A percentile compares a stretch with the other conserved stretches of the same genome.
phyloP scores from a whole-genome alignment of 139 green algal genomes.

The Coelastrella sp. region DNA sequence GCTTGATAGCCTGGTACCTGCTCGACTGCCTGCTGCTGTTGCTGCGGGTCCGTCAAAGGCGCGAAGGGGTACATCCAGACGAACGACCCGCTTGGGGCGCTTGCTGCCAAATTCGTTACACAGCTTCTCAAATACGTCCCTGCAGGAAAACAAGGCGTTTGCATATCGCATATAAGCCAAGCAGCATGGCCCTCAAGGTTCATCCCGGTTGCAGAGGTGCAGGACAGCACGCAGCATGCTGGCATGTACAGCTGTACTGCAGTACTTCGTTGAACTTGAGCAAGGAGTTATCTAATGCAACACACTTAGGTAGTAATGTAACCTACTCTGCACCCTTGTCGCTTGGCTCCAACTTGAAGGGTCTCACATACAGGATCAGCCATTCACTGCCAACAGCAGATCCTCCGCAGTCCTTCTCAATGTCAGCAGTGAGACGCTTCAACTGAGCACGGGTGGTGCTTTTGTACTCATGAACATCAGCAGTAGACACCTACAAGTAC shows the following conservation, averaged over 20 bases:
- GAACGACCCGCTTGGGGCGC: conserved; percentile 64
- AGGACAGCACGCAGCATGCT: background rate
- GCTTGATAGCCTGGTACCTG: background rate
- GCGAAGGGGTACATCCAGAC: conserved; percentile 59
- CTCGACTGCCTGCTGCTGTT: background rate
- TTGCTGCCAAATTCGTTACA: conserved; percentile 75
- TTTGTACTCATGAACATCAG: conserved; percentile 83
- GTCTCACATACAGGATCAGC: conserved; percentile 77
- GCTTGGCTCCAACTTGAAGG: conserved; percentile 55
- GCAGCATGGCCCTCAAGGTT: too few species aligned
- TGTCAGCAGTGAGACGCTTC: conserved; percentile 69
- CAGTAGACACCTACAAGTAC: conserved; percentile 64
- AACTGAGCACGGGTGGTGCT: conserved; percentile 36
- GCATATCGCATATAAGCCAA: too few species aligned
- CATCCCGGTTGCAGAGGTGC: too few species aligned
- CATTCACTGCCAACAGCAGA: conserved; percentile 21
- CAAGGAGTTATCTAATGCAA: too few species aligned
- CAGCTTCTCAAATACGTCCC: conserved; percentile 78
- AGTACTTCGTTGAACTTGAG: too few species aligned
- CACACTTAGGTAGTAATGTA: background rate
- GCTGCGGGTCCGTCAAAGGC: conserved; percentile 31
- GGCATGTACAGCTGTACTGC: background rate
- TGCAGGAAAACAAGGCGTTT: too few species aligned
- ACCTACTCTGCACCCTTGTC: conserved; percentile 53
- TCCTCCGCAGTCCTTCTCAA: conserved; percentile 66